Conservation (phyloP, 257 asterid species). For the Solanum chilense region DNA sequence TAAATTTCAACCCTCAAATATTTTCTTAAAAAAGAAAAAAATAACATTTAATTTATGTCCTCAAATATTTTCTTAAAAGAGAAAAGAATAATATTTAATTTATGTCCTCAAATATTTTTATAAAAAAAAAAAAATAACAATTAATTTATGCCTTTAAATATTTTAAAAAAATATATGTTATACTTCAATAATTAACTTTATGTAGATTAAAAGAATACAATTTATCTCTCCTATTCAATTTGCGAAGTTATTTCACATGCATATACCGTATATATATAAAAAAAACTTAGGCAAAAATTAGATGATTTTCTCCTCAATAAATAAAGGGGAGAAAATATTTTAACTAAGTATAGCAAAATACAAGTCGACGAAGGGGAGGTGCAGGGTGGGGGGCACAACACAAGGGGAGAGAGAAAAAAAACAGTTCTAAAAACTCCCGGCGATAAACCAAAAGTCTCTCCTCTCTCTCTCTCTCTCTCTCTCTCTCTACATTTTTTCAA, state of each 20-base stretch:
- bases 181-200: background rate
- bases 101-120: background rate
- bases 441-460: background rate
- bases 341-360: background rate
- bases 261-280: no score
- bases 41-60: background rate
- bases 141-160: no score
- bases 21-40: background rate
- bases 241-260: background rate
- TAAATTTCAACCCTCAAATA: background rate
- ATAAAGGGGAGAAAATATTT: background rate
- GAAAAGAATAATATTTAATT: no score
- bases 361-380: background rate
- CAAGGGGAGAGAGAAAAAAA: background rate
- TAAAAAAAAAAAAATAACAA: no score
- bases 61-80: no score
- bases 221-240: background rate
- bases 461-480: background rate
- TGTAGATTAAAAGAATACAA: no score
- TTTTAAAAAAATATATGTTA: no score
- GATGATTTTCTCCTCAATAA: background rate
- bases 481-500: background rate
- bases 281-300: background rate
- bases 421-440: slow-evolving; percentile 1
- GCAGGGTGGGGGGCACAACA: background rate